Evolutionary conservation across 2,329 filamentous ascomycete genomes (phyloP), one percentile per base, ranked within the genome.

Genomic region (Trichoderma polysporum): DNA sequence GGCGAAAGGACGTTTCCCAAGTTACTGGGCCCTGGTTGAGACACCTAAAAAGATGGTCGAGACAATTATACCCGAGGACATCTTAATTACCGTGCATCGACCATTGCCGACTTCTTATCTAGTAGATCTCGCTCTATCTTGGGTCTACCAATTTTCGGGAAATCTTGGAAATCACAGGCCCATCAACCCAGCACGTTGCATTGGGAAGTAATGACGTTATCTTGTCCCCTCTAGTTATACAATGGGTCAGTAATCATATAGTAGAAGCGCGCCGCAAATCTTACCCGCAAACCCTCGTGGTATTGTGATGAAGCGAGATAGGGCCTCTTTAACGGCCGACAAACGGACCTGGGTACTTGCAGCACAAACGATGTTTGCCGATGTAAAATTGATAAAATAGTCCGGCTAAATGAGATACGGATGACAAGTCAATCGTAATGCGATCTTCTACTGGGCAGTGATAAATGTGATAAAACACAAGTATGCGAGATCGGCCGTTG

Each of bases 401-500:
- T 15, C 27, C 29, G 50, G 50, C 50, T 64, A 64, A 64, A 64
- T 64, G 35, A 19, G 8, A 27, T 5, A 17, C 6, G 35, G 12
- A 15, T 56, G 4, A 12, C 39, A 22, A 35, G 8, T 45, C 12
- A 17, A 35, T 54, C 45, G 27, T 4, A 19, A 35, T 15, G 9
- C 9, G 49, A 56, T 56, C 10, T 54, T 45, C 31, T 33, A 56
- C 61, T 64, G 50, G 61, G 39, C 31, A 22, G 8, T 31, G 37
- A 56, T 56, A 25, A 8, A n/a, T n/a, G n/a, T n/a, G n/a, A n/a
- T n/a, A n/a, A n/a, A n/a, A 25, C 17, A 31, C 41, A 12, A 35
- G 27, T 56, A 64, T 56, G 61, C 61, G 61, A 64, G 61, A 64
- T 56, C 61, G 61, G 61, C 61, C 61, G 50, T 64, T 54, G 50